A percentile compares a stretch with the other conserved stretches of the same genome.
Evolutionary conservation across 2,329 filamentous ascomycete genomes (phyloP).

Genomic region (Paecilomyces niveus): DNA sequence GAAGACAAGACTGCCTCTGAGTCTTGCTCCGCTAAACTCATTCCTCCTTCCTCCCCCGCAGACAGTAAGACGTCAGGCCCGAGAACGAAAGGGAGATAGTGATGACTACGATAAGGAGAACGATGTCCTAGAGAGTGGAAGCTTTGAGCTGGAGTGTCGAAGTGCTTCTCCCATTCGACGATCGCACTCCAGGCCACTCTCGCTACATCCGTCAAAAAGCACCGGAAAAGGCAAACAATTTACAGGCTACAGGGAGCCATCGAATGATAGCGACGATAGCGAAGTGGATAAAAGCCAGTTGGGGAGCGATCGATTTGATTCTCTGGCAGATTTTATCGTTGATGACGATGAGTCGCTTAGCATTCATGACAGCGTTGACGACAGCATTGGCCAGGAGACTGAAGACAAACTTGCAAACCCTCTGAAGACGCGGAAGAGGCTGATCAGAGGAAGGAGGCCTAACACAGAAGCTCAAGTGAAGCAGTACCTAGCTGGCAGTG

Average conservation of each 20-base stretch:
- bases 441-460: slow-evolving; percentile 29
- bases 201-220: slow-evolving; percentile 6
- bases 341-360: slow-evolving; percentile 33
- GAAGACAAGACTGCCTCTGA: slow-evolving; percentile 20
- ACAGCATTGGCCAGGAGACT: slow-evolving; percentile 19
- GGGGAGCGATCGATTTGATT: slow-evolving; percentile 26
- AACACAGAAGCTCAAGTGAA: slow-evolving; percentile 10
- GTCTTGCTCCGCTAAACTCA: slow-evolving; percentile 25
- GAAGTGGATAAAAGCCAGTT: slow-evolving; percentile 12
- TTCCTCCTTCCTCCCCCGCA: slow-evolving; percentile 21
- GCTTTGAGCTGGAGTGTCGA: not conserved
- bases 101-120: slow-evolving; percentile 30
- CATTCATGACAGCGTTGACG: slow-evolving; percentile 14
- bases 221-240: slow-evolving; percentile 1
- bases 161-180: not conserved
- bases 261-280: slow-evolving; percentile 14
- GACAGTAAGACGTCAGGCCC: slow-evolving; percentile 12
- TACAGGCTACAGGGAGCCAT: slow-evolving; percentile 5
- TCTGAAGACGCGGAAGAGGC: slow-evolving; percentile 20
- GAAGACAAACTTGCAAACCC: slow-evolving; percentile 10
- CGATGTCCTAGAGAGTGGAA: slow-evolving; percentile 20
- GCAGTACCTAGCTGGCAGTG: slow-evolving; percentile 10
- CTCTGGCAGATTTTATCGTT: slow-evolving; percentile 35
- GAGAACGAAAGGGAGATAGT: slow-evolving; percentile 18
- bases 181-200: not conserved